Conservation (phyloP, 2,329 filamentous ascomycete species). For the Alternaria ventricosa region DNA sequence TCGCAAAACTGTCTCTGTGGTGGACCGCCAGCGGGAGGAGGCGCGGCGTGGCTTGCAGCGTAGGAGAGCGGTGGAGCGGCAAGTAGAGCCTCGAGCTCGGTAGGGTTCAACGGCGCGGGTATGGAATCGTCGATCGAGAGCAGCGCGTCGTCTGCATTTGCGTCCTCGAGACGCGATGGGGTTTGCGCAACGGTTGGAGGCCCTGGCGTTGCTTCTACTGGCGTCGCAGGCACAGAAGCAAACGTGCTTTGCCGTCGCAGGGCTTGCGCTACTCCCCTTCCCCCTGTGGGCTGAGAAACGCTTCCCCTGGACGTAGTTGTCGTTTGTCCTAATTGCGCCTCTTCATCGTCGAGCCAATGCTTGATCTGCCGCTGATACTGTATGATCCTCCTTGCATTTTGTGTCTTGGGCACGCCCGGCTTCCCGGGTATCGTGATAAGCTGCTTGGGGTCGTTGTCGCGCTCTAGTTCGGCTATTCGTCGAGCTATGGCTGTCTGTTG, state of each 20-base stretch:
- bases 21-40: constrained; percentile 54
- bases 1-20: constrained; percentile 72
- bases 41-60: constrained; percentile 62
- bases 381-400: constrained; percentile 73
- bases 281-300: constrained; percentile 11
- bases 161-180: constrained; percentile 17
- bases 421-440: constrained; percentile 53
- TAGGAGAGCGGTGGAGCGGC: constrained; percentile 71
- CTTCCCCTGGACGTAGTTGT: constrained; percentile 22
- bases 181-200: constrained; percentile 14
- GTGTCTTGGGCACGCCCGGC: constrained; percentile 59
- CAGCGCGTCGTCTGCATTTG: constrained; percentile 58
- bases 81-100: constrained; percentile 69
- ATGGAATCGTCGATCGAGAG: constrained; percentile 61
- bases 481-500: constrained; percentile 82
- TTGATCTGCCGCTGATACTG: constrained; percentile 83
- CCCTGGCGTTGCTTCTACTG: constrained; percentile 35
- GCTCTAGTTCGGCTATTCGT: constrained; percentile 81
- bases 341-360: constrained; percentile 81
- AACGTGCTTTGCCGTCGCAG: constrained; percentile 34
- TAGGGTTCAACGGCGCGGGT: constrained; percentile 64
- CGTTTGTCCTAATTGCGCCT: constrained; percentile 65
- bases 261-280: constrained; percentile 23
- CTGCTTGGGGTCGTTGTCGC: constrained; percentile 66
- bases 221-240: constrained; percentile 33